phyloP scores from a whole-genome alignment of 2,329 filamentous ascomycete genomes.

The Phyllosticta citriasiana region DNA sequence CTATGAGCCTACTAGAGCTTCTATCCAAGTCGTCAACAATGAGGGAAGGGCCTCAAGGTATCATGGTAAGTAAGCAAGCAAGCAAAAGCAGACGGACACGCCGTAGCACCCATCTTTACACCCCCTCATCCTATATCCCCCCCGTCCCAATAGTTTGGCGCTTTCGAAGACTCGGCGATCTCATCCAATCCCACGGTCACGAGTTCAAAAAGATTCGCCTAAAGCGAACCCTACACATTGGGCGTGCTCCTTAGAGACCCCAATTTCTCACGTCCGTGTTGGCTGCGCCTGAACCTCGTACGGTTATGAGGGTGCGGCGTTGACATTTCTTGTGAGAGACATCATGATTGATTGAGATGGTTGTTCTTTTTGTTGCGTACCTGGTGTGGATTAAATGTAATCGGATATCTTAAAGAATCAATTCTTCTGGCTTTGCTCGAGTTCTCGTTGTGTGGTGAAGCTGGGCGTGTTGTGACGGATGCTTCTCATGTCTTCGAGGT shows the following conservation, averaged over 20 bases:
- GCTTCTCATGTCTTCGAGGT: no score
- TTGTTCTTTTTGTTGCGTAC: background rate
- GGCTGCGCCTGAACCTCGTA: conserved; percentile 59
- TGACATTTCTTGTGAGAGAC: conserved; percentile 67
- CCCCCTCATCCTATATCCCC: background rate
- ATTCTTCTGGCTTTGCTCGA: no score
- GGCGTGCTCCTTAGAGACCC: conserved; percentile 59
- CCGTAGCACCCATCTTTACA: background rate
- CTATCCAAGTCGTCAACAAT: no score
- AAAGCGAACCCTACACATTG: conserved; percentile 55
- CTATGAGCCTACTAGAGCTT: no score
- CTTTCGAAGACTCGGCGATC: conserved; percentile 86
- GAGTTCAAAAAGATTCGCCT: conserved; percentile 81
- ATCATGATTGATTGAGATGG: conserved; percentile 16
- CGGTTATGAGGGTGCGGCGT: conserved; percentile 77
- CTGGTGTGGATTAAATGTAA: background rate
- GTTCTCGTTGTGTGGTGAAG: no score
- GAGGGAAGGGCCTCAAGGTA: no score
- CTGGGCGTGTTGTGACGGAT: no score
- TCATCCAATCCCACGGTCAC: conserved; percentile 57
- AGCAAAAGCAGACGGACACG: no score
- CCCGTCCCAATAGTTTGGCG: conserved; percentile 40
- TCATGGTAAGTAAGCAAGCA: no score
- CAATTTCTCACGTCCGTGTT: conserved; percentile 78
- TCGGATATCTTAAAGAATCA: no score